Base-by-base conservation (phyloP, 768 basidiomycete genomes). In the Tulasnella sp. region DNA sequence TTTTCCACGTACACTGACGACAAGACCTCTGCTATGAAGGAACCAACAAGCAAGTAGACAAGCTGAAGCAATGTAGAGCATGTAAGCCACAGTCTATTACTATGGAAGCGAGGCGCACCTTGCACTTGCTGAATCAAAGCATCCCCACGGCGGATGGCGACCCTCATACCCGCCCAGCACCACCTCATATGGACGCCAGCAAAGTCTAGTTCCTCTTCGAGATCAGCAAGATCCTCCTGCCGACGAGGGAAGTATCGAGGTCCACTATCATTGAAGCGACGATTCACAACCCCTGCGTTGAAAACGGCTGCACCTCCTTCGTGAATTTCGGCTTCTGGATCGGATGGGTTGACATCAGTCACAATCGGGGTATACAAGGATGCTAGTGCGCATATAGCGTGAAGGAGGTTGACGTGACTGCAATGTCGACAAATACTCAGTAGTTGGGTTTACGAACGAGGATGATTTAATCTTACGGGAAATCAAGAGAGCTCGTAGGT, bases 361-460 rank as follows among this genome's bases (percentile, higher is more conserved):
- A 59, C 30, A 30, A 30, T n/a, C 17, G 61, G 9, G 3, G 3
- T n/a, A n/a, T 63, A 60, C 11, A 63, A 2, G 1, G 61, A 61
- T n/a, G 61, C 61, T 15, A 63, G 4, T 15, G 48, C 60, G 34
- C 61, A 63, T 1, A 63, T 63, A n/a, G 61, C 61, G 51, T 63
- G 61, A 7, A 63, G 59, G 3, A 63, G 34, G 5, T 45, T 19
- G 32, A 51, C 27, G 27, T 56, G 55, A 5, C 55, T 56, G 13
- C 23, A 15, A 38, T n/a, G 5, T 9, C 41, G 26, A 13, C 3
- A 10, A 53, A 2, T 15, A 24, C 7, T 38, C 10, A 38, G 34
- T 15, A 7, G 4, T 15, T 53, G 19, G 45, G 19, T 5, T 51
- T 27, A n/a, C 13, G 29, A 17, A 26, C 9, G 24, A 19, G 24